Base-by-base conservation (phyloP, 148 eudicot genomes). In the Suaeda aralocaspica region DNA sequence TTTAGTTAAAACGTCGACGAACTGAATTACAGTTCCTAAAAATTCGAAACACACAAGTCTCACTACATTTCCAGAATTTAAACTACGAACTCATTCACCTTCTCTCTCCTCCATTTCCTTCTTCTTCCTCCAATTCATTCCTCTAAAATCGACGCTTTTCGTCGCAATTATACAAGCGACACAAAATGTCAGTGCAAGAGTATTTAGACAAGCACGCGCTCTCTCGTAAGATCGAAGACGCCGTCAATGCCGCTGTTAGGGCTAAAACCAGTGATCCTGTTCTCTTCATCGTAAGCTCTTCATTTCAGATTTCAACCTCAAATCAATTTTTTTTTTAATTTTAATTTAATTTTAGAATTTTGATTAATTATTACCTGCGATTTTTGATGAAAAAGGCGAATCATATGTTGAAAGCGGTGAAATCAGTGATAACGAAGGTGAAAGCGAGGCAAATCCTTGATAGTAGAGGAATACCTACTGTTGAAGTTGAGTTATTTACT, bases 231-330 rank as follows among this genome's bases (percentile, higher is more conserved):
- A 94, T 94, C 50, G 98, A 94, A 72, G 98, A 94, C 65, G 97
- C 98, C 68, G 97, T 94, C 48, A 91, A 94, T 82, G 98, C 97
- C 62, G 97, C 98, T 69, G 98, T 94, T 80, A 85, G 98, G 78
- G 89, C 97, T 49, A 94, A 93, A 68, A 84, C 98, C 58, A 71
- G 72, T 64, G 96, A 94, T 94, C 98, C 98, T 52, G 92, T 94
- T 51, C 96, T 94, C 26, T 94, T 87, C 81, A 94, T 94, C 75
- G 96, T 88, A 78, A 73, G 49, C 34, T 71, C 67, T 82, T 46
- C 24, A 41, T 7, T 56, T 26, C n/a, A 42, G 22, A 48, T 29
- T 49, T 49, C 49, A 13, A n/a, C n/a, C n/a, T 13, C 11, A 45
- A 8, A 45, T 19, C 56, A 24, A 18, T 9, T 29, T 53, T 4